Base-by-base conservation (phyloP, 2,329 filamentous ascomycete species). In the Epicoccum sorghinum region DNA sequence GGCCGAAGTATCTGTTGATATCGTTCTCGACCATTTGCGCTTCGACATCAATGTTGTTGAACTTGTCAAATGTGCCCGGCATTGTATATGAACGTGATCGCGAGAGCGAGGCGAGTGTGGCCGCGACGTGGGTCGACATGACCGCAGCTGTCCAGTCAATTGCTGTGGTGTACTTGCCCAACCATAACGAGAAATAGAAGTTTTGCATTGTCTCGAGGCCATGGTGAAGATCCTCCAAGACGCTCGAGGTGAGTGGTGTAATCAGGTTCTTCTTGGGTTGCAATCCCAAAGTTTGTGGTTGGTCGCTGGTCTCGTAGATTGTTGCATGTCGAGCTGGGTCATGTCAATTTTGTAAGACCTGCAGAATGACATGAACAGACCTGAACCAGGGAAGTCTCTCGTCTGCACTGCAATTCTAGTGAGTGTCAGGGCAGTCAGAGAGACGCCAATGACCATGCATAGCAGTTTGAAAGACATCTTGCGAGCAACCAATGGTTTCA, bases 121-220 rank as follows among this genome's bases (percentile, higher is more conserved):
- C 89, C 0, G 90, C 89, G 32, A 96, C 77, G 52, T 93, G 86
- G 0, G 93, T 96, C 38, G 87, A 87, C 64, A 91, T 80, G 7
- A 97, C 91, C 4, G 93, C 93, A 14, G 87, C 88, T 0, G 93
- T 98, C 93, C 93, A 98, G 77, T 97, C 93, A 66, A 96, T 97
- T 29, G 90, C 84, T 1, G 82, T 81, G 0, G 92, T 91, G 91
- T 93, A 98, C 24, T 86, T 91, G 9, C 90, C 92, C 32, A 89
- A 78, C 82, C 89, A 89, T 4, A 88, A 77, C 41, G 86, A 82
- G 70, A 95, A 97, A 76, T 91, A 96, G 24, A 82, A 79, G 47
- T 84, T 80, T 72, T 97, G 92, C 81, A 97, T 86, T 5, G 88
- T 85, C 41, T 86, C 81, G 58, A 97, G 80, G 5, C 90, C 89